These are phyloP conservation scores for Yarrowia sp. DNA, from an alignment of 805 yeast species.

Conservation along the genomic window DNA sequence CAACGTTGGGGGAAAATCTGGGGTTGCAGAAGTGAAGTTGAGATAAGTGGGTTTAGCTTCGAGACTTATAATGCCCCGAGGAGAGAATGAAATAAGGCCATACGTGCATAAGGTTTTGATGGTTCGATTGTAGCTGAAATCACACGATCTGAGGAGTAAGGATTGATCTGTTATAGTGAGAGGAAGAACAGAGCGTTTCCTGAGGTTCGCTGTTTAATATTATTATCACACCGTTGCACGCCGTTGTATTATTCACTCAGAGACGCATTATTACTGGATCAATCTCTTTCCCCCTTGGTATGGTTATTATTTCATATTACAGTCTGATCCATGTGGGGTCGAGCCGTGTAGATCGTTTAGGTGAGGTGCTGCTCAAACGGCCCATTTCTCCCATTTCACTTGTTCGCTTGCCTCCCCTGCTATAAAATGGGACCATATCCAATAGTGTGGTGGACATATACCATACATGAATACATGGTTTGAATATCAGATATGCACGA, in stretches of 20 bases:
- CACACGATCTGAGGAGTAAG: constrained; percentile 3
- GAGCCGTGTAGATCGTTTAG: no score
- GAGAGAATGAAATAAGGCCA: constrained; percentile 23
- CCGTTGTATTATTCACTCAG: no score
- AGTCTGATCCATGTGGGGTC: no score
- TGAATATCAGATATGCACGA: constrained; percentile 11
- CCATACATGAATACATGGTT: constrained; percentile 18
- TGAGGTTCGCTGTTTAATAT: no score
- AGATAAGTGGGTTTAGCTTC: constrained; percentile 23
- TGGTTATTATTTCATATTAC: no score
- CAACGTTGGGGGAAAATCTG: not conserved
- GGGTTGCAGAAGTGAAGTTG: constrained; percentile 24
- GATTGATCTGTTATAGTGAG: no score
- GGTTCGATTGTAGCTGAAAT: constrained; percentile 19
- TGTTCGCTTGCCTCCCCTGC: no score
- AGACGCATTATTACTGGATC: no score
- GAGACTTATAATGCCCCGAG: constrained; percentile 23
- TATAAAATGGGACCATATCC: constrained; percentile 18
- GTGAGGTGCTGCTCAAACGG: not conserved
- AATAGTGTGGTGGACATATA: constrained; percentile 16
- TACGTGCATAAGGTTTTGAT: constrained; percentile 23
- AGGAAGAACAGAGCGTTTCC: no score
- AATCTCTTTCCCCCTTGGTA: no score
- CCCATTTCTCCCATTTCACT: not conserved
- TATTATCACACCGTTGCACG: no score